Base-by-base conservation (phyloP, 139 green algal genomes). In the Closterium sp. region DNA sequence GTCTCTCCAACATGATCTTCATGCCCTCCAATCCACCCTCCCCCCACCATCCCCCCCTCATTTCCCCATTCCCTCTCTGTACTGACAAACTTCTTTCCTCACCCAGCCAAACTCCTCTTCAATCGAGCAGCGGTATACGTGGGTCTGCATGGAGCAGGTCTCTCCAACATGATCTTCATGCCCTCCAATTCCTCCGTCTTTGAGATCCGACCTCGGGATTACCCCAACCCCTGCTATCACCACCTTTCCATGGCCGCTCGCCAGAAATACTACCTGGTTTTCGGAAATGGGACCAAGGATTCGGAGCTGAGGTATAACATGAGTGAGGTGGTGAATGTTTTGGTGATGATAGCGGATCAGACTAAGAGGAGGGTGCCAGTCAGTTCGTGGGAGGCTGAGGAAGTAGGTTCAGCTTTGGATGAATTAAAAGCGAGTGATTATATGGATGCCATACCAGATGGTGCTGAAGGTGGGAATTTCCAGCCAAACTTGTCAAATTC, bases 111-210 rank as follows among this genome's bases (percentile, higher is more conserved):
- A 28, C 31, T n/a, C 10, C 87, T 89, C 28, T 89, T 89, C 87
- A 89, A 89, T 31, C 87, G 87, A 50, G 87, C 87, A 31, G 31
- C 31, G 13, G 29, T 89, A 9, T 89, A 45, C 29, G 87, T 89
- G 30, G 87, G 31, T 7, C 17, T 42, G 31, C 87, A 89, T n/a
- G 87, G 87, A 30, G 87, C 87, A 19, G 87, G 28, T 3, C 31
- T 89, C 31, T 62, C 87, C 87, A 89, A 89, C 87, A 31, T 89
- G 28, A 34, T 89, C 87, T 89, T 89, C 30, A 89, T 89, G 87
- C 87, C 87, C 38, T 30, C 87, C 29, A 34, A 42, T 17, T 73
- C 31, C 10, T 73, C 17, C 87, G 11, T 89, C 24, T 89, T 89
- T 30, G 87, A 89, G 31, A 89, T 89, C 28, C 31, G 87, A 27